Conservation (phyloP, 768 basidiomycete species). For the Hemileccinum impolitum region DNA sequence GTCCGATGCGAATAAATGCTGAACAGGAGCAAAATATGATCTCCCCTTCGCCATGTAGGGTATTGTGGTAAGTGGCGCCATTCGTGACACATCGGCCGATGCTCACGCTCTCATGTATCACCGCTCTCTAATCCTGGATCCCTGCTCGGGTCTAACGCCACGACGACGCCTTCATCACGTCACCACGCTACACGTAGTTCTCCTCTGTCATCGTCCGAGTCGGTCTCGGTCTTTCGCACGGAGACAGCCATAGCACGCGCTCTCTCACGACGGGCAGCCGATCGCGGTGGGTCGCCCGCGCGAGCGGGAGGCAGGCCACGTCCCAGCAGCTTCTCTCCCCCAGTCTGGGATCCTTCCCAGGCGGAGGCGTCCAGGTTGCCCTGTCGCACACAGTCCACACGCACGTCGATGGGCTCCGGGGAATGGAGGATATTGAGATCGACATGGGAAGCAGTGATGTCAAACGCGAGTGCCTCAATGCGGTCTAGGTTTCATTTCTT, state of each 20-base stretch:
- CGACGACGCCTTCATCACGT: no score
- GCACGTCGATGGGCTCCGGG: not conserved
- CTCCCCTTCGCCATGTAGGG: conserved; percentile 2
- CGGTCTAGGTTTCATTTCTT: not conserved
- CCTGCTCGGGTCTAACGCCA: no score
- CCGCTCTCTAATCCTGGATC: not conserved
- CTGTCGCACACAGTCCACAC: not conserved
- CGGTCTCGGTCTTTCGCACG: conserved; percentile 20
- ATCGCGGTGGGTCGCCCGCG: not conserved
- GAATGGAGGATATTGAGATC: not conserved
- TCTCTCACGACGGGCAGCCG: not conserved
- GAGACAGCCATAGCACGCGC: not conserved
- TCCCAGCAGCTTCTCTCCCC: not conserved
- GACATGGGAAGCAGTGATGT: not conserved
- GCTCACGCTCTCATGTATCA: not conserved
- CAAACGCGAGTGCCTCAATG: not conserved
- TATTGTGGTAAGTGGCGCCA: conserved; percentile 12
- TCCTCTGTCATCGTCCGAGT: conserved; percentile 28
- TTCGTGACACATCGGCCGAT: not conserved
- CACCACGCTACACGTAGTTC: conserved; percentile 5
- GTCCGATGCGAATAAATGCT: not conserved
- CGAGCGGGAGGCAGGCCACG: not conserved
- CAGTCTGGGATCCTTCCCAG: not conserved
- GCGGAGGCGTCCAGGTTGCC: not conserved
- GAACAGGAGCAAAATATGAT: not conserved